A percentile compares a stretch with the other conserved stretches of the same genome.
Conservation (phyloP, 169 alveolate genomes). For the Plasmodium malariae region DNA sequence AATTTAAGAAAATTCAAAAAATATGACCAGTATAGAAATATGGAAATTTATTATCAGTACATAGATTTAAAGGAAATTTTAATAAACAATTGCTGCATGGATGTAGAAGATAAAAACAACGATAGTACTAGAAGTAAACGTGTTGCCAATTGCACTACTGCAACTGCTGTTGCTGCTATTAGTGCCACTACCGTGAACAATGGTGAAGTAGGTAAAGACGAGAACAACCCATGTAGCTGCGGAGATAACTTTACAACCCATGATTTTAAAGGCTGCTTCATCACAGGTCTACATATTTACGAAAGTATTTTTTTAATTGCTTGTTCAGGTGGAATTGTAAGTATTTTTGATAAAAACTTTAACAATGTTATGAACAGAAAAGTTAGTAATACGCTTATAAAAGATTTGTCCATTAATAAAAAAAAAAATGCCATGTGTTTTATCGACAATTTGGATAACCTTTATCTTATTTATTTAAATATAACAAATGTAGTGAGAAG, state of each 20-base stretch:
- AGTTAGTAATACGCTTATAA: conserved; percentile 10
- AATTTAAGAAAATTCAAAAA: conserved; percentile 35
- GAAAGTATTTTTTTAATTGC: conserved; percentile 36
- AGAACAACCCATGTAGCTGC: neutral
- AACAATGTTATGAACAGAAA: conserved; percentile 31
- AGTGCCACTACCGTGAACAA: neutral
- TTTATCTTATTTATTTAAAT: conserved; percentile 30
- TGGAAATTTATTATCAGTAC: conserved; percentile 45
- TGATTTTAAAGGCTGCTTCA: conserved; percentile 11
- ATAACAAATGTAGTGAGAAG: neutral
- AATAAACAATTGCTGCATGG: conserved; percentile 1
- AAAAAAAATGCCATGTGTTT: conserved; percentile 47
- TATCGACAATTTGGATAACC: conserved; percentile 23
- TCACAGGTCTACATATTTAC: conserved; percentile 45
- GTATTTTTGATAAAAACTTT: conserved; percentile 27
- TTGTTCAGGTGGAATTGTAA: conserved; percentile 65
- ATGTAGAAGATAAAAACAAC: conserved; percentile 1
- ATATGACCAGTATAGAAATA: conserved; percentile 15
- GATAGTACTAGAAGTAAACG: neutral
- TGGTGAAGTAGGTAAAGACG: neutral
- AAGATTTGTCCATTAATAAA: conserved; percentile 33
- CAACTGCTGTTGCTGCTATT: too few relatives aligned
- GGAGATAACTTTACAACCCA: neutral
- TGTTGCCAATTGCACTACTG: too few relatives aligned
- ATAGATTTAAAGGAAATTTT: conserved; percentile 49